These are phyloP conservation scores for Nemania sp. DNA, from an alignment of 2,329 filamentous ascomycete species.

Conservation along the genomic window DNA sequence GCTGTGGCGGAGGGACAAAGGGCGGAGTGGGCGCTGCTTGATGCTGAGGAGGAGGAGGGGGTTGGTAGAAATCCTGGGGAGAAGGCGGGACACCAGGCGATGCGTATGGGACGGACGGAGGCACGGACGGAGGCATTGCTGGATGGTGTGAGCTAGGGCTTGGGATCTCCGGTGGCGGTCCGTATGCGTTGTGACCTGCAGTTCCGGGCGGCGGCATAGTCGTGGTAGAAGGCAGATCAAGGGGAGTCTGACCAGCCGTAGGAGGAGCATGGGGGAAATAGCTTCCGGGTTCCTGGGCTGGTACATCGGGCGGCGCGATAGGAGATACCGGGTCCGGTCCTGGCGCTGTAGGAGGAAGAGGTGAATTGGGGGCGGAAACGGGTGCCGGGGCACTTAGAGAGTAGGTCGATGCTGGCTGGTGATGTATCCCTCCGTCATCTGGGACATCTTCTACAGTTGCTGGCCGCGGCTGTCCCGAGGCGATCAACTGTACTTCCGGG, in stretches of 20 bases:
- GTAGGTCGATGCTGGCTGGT: conserved; percentile 28
- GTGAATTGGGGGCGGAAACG: conserved; percentile 44
- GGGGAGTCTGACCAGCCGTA: conserved; percentile 24
- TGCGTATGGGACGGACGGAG: too few species aligned
- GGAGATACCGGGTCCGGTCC: conserved; percentile 40
- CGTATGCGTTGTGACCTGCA: conserved; percentile 21
- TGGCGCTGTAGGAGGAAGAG: conserved; percentile 35
- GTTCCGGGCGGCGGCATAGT: conserved; percentile 38
- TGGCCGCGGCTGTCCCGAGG: conserved; percentile 42
- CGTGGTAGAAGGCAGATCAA: conserved; percentile 38
- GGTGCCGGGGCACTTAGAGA: conserved; percentile 39
- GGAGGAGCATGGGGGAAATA: conserved; percentile 36
- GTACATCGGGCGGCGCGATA: conserved; percentile 37
- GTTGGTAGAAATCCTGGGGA: conserved; percentile 44
- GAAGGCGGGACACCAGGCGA: conserved; percentile 35
- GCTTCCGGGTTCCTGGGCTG: conserved; percentile 32
- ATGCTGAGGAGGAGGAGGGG: conserved; percentile 38
- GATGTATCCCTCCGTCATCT: conserved; percentile 45
- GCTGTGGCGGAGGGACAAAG: conserved; percentile 28
- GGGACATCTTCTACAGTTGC: conserved; percentile 58
- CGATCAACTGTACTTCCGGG: conserved; percentile 63
- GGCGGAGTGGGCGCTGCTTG: conserved; percentile 33
- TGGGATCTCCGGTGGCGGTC: conserved; percentile 33
- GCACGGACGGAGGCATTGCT: conserved; percentile 35
- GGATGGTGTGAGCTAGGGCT: conserved; percentile 32